These are phyloP conservation scores for Canna indica DNA, from an alignment of 176 grass and related monocot species.

Conservation along the genomic window DNA sequence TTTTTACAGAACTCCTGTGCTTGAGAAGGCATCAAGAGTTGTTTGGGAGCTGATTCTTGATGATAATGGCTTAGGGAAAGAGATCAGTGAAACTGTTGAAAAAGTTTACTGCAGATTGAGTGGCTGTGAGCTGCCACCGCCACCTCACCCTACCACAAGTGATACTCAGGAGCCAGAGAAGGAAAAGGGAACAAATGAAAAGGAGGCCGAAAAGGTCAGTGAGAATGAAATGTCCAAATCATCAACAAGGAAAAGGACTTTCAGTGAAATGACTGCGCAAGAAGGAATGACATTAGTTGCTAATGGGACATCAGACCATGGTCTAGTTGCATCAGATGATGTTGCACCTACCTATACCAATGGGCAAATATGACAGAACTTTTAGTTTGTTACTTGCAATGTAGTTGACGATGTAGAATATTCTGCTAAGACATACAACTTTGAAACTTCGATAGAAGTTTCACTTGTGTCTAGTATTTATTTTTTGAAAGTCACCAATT, in stretches of 20 bases:
- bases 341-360: too few species aligned
- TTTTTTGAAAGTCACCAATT: too few species aligned
- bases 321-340: too few species aligned
- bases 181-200: conserved; percentile 22
- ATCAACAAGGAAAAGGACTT: conserved; percentile 44
- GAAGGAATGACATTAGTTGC: conserved; percentile 16
- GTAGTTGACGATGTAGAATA: too few species aligned
- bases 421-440: too few species aligned
- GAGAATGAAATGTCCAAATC: conserved; percentile 24
- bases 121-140: conserved; percentile 25
- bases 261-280: conserved; percentile 23
- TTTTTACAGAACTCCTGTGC: conserved; percentile 68
- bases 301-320: too few species aligned
- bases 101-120: conserved; percentile 67
- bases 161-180: conserved; percentile 2
- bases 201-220: conserved; percentile 31
- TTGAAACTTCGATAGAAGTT: too few species aligned
- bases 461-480: too few species aligned
- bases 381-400: too few species aligned
- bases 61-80: conserved; percentile 57
- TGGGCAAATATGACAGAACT: too few species aligned
- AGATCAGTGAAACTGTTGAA: conserved; percentile 75
- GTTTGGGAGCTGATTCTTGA: conserved; percentile 94
- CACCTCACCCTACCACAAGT: conserved; percentile 18
- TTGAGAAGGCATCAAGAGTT: conserved; percentile 86